Evolutionary conservation across 2,329 filamentous ascomycete genomes (phyloP).

Genomic region (Emmonsiellopsis sp.): DNA sequence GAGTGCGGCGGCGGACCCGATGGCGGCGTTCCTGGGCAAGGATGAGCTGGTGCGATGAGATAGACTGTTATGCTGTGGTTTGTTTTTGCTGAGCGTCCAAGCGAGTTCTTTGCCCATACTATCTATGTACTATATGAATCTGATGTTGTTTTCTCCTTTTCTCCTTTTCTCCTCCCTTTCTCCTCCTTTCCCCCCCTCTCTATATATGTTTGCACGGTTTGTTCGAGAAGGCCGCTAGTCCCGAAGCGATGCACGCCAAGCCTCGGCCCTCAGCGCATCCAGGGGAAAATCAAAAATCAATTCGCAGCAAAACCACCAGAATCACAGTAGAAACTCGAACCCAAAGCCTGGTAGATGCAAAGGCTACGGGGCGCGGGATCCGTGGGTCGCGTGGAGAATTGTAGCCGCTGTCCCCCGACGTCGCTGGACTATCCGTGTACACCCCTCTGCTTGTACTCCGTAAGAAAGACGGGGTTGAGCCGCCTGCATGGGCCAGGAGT

Average conservation of each 20-base stretch:
- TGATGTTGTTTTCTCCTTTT: neutral
- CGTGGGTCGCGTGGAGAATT: too few species aligned
- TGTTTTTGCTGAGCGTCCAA: constrained; percentile 6
- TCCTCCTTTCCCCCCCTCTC: too few species aligned
- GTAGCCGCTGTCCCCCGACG: too few species aligned
- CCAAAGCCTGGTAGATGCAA: too few species aligned
- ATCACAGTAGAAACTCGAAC: neutral
- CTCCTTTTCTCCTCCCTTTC: too few species aligned
- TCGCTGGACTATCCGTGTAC: too few species aligned
- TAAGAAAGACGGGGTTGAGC: neutral
- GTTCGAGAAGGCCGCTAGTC: constrained; percentile 1
- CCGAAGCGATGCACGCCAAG: neutral
- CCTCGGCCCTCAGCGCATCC: neutral
- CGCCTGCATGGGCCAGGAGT: neutral
- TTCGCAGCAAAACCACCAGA: neutral
- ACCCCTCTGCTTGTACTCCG: neutral
- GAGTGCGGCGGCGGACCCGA: constrained; percentile 68
- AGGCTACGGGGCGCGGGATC: neutral
- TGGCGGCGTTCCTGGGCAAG: constrained; percentile 70
- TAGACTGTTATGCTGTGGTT: neutral
- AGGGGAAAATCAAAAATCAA: neutral
- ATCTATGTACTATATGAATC: neutral
- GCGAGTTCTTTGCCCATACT: constrained; percentile 1
- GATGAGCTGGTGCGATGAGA: constrained; percentile 45
- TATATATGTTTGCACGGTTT: neutral